phyloP scores from a whole-genome alignment of 768 basidiomycete genomes.

The Naematelia aurantialba region DNA sequence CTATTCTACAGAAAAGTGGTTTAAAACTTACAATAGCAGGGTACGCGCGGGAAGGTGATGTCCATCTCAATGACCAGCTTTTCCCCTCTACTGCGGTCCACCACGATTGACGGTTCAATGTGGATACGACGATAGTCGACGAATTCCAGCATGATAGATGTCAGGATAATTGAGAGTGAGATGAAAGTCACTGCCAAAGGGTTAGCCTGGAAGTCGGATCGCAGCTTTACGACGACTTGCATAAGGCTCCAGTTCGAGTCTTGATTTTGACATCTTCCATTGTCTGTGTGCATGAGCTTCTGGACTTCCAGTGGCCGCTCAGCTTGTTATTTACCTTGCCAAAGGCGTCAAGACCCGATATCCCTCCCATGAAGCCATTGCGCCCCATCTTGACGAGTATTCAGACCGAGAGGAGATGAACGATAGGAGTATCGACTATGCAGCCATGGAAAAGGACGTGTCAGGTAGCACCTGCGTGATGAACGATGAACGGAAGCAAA shows the following conservation, averaged over 20 bases:
- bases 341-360: conserved; percentile 97
- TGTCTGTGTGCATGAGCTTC: conserved; percentile 60
- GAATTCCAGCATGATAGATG: conserved; percentile 89
- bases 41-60: conserved; percentile 91
- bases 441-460: background rate
- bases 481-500: conserved; percentile 3
- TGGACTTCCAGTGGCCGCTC: background rate
- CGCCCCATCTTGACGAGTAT: conserved; percentile 43
- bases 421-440: too few species aligned
- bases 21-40: conserved; percentile 79
- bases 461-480: background rate
- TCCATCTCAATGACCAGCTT: conserved; percentile 87
- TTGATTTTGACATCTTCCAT: conserved; percentile 99
- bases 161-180: conserved; percentile 84
- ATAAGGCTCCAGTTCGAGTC: conserved; percentile 85
- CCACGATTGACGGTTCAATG: conserved; percentile 82
- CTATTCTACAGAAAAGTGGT: background rate
- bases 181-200: conserved; percentile 72
- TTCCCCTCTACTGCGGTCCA: conserved; percentile 92
- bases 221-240: conserved; percentile 56
- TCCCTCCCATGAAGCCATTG: conserved; percentile 50
- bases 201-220: background rate
- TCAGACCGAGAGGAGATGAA: background rate
- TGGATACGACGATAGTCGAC: conserved; percentile 85
- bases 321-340: conserved; percentile 69